Conservation (phyloP, 176 grass and related monocot genomes). For the Cenchrus purpureus region DNA sequence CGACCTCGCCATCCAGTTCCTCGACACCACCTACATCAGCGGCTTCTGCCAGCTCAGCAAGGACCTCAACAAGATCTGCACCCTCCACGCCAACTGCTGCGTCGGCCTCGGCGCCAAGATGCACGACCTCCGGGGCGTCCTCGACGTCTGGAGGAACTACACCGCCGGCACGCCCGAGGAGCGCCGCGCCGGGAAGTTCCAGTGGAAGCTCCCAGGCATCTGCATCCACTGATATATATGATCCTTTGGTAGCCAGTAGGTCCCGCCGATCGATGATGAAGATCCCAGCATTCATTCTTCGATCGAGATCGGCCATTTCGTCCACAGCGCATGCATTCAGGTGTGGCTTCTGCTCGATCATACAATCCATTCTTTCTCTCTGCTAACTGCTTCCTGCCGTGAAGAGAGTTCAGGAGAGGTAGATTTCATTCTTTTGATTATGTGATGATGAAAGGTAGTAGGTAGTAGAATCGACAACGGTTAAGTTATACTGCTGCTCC, state of each 20-base stretch:
- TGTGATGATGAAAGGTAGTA: background rate
- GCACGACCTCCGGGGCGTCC: conserved; percentile 57
- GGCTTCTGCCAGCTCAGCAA: conserved; percentile 85
- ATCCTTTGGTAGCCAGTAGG: background rate
- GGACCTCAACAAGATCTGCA: conserved; percentile 92
- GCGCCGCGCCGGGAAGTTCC: conserved; percentile 57
- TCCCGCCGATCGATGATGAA: background rate
- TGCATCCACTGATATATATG: conserved; percentile 66
- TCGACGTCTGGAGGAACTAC: conserved; percentile 81
- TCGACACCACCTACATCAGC: conserved; percentile 69
- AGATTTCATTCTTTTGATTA: conserved; percentile 24
- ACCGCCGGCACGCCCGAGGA: conserved; percentile 48
- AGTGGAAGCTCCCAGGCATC: conserved; percentile 72
- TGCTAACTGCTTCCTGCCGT: background rate
- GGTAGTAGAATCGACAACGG: background rate
- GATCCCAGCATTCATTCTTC: background rate
- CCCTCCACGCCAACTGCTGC: conserved; percentile 87
- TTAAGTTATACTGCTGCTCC: conserved; percentile 31
- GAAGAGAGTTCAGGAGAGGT: background rate
- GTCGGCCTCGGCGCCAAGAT: conserved; percentile 71
- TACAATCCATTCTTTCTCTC: background rate
- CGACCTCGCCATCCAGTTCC: conserved; percentile 73
- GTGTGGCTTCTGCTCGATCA: too few relatives aligned
- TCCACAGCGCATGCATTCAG: too few relatives aligned
- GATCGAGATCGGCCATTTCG: background rate